Conservation (phyloP, 495 filamentous ascomycete species). For the Lasiosphaeriaceae sp. region DNA sequence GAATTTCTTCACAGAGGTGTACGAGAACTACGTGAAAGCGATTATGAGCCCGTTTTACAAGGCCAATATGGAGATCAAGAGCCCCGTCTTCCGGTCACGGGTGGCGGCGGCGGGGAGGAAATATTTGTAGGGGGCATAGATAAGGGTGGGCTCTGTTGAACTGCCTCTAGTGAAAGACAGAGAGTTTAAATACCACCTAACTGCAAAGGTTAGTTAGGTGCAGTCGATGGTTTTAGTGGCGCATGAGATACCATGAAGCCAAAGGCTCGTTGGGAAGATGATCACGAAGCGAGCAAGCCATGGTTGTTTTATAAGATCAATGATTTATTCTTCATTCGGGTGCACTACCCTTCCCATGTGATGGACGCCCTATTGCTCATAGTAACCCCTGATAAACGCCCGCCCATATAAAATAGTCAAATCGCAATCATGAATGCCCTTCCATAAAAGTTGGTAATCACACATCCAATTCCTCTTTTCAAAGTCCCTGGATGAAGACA, state of each 20-base stretch:
- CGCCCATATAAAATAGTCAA: not conserved
- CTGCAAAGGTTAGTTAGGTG: too few species aligned
- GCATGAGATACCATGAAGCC: not conserved
- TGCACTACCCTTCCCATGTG: conserved; percentile 12
- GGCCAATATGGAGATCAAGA: conserved; percentile 75
- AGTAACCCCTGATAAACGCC: not conserved
- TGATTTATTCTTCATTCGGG: conserved; percentile 9
- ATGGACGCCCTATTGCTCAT: conserved; percentile 5
- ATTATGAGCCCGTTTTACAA: conserved; percentile 94
- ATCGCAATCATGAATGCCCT: not conserved
- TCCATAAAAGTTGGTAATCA: too few species aligned
- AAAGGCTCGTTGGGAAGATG: too few species aligned
- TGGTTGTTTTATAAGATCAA: conserved; percentile 1
- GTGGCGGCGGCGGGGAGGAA: conserved; percentile 89
- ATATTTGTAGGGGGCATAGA: conserved; percentile 60
- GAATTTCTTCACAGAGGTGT: conserved; percentile 90
- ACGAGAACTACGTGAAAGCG: conserved; percentile 93
- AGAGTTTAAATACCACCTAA: too few species aligned
- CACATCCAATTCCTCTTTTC: too few species aligned
- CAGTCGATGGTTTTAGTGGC: too few species aligned
- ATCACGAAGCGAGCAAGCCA: too few species aligned
- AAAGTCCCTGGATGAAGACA: too few species aligned
- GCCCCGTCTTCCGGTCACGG: conserved; percentile 74
- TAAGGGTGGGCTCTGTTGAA: too few species aligned
- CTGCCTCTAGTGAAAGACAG: too few species aligned